Conservation (phyloP, 352 stramenopile species). For the Thraustochytrium striatum region DNA sequence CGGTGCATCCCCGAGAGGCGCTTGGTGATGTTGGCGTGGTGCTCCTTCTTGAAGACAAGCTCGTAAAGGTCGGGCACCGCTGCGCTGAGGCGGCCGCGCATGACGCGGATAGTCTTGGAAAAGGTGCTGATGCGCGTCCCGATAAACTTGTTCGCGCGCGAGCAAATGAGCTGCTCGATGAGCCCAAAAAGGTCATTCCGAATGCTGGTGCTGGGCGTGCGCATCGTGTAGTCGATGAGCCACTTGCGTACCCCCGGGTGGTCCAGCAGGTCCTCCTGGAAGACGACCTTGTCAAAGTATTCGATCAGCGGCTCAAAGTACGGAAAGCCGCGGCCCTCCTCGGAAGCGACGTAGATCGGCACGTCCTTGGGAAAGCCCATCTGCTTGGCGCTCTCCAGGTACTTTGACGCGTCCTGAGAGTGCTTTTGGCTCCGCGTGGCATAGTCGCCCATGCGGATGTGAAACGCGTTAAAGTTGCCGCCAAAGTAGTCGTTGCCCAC, state of each 20-base stretch:
- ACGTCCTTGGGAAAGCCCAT: not conserved
- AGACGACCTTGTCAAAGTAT: not conserved
- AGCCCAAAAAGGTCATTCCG: constrained; percentile 4
- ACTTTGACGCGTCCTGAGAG: not conserved
- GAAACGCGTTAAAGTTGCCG: constrained; percentile 18
- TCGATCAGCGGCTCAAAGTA: not conserved
- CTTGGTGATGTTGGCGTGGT: not conserved
- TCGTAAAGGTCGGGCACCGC: not conserved
- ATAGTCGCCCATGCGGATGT: constrained; percentile 37
- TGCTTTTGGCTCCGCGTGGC: not conserved
- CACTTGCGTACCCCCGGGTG: not conserved
- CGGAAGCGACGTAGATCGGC: not conserved
- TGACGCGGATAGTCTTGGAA: not conserved
- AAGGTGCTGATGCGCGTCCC: constrained; percentile 1
- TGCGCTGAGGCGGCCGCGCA: not conserved
- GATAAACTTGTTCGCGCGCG: not conserved
- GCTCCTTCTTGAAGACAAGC: not conserved
- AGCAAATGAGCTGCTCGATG: not conserved
- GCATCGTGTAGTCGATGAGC: not conserved
- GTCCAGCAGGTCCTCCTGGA: not conserved
- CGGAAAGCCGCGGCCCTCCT: not conserved
- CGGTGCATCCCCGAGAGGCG: not conserved
- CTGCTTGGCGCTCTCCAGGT: not conserved
- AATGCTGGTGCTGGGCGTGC: not conserved
- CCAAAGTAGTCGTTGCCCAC: not conserved